Conservation (phyloP, 208 protist species). For the Leishmania lainsoni region DNA sequence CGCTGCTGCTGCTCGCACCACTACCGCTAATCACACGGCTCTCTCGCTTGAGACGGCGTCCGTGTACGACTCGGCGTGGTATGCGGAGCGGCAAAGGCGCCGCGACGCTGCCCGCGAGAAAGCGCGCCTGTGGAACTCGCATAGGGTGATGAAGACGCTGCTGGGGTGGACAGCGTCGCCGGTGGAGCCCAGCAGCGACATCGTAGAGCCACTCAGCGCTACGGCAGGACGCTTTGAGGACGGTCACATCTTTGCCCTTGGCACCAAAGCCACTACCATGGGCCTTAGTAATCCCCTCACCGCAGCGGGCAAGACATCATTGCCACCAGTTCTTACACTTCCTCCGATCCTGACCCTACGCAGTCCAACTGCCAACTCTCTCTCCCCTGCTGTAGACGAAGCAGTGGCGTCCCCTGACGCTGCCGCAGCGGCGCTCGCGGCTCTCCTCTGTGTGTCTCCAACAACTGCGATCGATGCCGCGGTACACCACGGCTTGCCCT, state of each 20-base stretch:
- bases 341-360: constrained; percentile 24
- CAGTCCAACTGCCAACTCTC: neutral
- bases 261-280: neutral
- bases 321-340: constrained; percentile 10
- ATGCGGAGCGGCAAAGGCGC: constrained; percentile 42
- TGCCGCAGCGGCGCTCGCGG: neutral
- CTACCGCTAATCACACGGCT: neutral
- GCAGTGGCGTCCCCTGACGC: neutral
- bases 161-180: constrained; percentile 64
- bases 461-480: constrained; percentile 29
- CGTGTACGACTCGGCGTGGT: constrained; percentile 30
- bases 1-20: neutral
- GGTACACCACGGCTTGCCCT: constrained; percentile 19
- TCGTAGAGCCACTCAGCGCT: neutral
- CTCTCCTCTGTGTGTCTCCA: constrained; percentile 18
- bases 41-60: constrained; percentile 4
- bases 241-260: neutral
- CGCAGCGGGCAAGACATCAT: neutral
- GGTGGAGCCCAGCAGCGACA: neutral
- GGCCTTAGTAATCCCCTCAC: neutral
- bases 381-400: neutral
- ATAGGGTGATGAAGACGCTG: constrained; percentile 80
- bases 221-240: neutral
- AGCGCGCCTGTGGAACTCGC: constrained; percentile 54
- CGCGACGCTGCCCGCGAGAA: constrained; percentile 44